Evolutionary conservation across 345 rosid genomes (phyloP), one percentile per base, ranked within the genome.

Genomic region (Melastoma malabathricum): DNA sequence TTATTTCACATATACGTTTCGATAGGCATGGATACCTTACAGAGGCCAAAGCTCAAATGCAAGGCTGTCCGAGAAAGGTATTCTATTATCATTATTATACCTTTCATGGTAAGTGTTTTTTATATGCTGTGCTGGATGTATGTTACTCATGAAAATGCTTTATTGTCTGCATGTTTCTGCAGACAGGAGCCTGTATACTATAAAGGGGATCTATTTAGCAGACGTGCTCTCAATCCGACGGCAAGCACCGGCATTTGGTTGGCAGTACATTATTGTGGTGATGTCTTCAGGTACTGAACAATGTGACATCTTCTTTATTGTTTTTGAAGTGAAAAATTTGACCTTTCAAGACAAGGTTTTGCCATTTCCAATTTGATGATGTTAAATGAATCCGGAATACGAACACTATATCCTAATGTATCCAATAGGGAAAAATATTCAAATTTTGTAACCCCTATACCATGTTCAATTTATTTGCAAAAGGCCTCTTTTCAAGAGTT

Each of bases 211-310:
- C 63, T 83, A 94, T 7, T 80, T 88, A 65, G 52, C 79, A 1
- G 97, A 93, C 3, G 84, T 93, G 54, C 72, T 89, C 66, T 85
- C 94, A 19, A 85, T 93, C 57, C 75, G 82, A 23, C 69, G 95
- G 49, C 94, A 88, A 55, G 79, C 89, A 56, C 99, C 97, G 7
- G 66, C 97, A 52, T 54, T 93, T n/a, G 99, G 95, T 49, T 93
- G 99, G 95, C 99, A 88, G 69, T 88, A 81, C 72, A 74, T 88
- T 15, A 93, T 93, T 45, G 72, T 85, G 51, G 94, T 93, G 51
- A 59, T 85, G 67, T 79, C 97, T 56, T 77, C 99, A 68, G 99
- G 99, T 93, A 58, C 15, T 48, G 14, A 43, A 20, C 47, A 7
- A 38, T 15, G 50, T 19, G 4, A 16, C 12, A 0, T 12, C 41